Evolutionary conservation across 2,329 filamentous ascomycete genomes (phyloP).

Genomic region (Fusarium coicis): DNA sequence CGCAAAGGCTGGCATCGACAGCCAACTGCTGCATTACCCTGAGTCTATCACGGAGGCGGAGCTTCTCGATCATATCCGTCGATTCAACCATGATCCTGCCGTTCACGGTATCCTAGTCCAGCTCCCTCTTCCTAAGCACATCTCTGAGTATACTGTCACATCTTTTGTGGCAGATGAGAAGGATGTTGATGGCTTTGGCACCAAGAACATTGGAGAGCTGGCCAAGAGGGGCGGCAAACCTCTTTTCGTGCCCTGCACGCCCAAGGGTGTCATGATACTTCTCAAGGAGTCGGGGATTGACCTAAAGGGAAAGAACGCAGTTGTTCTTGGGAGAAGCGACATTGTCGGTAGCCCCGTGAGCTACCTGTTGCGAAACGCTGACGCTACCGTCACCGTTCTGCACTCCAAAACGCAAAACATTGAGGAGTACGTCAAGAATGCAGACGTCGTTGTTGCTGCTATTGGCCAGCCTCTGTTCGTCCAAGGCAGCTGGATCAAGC

Average conservation of each 20-base stretch:
- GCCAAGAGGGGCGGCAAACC: conserved; percentile 94
- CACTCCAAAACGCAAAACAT: conserved; percentile 87
- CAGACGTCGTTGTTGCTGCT: conserved; percentile 91
- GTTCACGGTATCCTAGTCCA: conserved; percentile 96
- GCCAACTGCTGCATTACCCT: conserved; percentile 85
- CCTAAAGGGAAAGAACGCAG: conserved; percentile 88
- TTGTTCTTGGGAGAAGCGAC: conserved; percentile 93
- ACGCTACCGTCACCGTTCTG: conserved; percentile 96
- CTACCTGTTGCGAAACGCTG: conserved; percentile 92
- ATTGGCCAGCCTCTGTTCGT: conserved; percentile 90
- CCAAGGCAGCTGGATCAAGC: conserved; percentile 95
- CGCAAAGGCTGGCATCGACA: conserved; percentile 83
- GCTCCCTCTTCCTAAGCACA: conserved; percentile 86
- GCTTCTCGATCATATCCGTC: conserved; percentile 82
- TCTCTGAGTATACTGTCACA: conserved; percentile 91
- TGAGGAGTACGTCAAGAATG: conserved; percentile 78
- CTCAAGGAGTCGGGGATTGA: conserved; percentile 86
- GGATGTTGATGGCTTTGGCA: conserved; percentile 97
- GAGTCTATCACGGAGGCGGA: conserved; percentile 85
- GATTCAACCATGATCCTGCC: conserved; percentile 85
- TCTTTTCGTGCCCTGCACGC: conserved; percentile 93
- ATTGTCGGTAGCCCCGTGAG: conserved; percentile 98
- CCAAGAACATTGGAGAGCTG: conserved; percentile 93
- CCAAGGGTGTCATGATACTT: conserved; percentile 95
- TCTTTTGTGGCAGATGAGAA: conserved; percentile 93